Evolutionary conservation across 2,329 filamentous ascomycete genomes (phyloP), one percentile per base, ranked within the genome.

Genomic region (Colletotrichum sp.): DNA sequence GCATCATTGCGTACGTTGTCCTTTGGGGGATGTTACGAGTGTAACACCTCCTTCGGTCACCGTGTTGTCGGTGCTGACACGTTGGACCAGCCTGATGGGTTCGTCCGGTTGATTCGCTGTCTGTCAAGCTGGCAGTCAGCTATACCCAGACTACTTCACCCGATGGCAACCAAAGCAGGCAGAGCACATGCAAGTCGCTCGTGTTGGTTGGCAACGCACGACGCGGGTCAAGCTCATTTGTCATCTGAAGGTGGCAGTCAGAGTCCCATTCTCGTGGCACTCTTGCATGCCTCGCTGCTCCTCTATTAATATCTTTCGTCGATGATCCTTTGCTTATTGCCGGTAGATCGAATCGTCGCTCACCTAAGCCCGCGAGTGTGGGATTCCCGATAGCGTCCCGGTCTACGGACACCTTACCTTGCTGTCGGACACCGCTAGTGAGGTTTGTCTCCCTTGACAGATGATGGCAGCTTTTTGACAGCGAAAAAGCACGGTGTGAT

Each of bases 271-370:
- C 25, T 73, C 39, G 55, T 69, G 36, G 39, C 8, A 58, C 15
- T 48, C 61, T 55, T 25, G 43, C 39, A 56, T 68, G 18, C 55
- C 43, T 52, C 12, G 72, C 25, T 36, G 27, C 34, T 25, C 60
- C 66, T 66, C 66, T 70, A 70, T 71, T 62, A 70, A 75, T 70
- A 36, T 56, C 65, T 71, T 61, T 22, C 56, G 32, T 34, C 36
- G 48, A 48, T 65, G 32, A 22, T 67, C 62, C 32, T 28, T 64
- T 28, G 60, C 22, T 32, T 30, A 34, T 43, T 72, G 55, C 69
- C 43, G 64, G 39, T 39, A 32, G 69, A 66, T 68, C 43, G 28
- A 39, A 73, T 73, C 64, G 64, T 30, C 43, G 70, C 70, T 73
- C 73, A 64, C 62, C 30, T 75, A 32, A 67, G 72, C 72, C 52